Base-by-base conservation (phyloP, 2,329 filamentous ascomycete genomes). In the Colletotrichum sp. region DNA sequence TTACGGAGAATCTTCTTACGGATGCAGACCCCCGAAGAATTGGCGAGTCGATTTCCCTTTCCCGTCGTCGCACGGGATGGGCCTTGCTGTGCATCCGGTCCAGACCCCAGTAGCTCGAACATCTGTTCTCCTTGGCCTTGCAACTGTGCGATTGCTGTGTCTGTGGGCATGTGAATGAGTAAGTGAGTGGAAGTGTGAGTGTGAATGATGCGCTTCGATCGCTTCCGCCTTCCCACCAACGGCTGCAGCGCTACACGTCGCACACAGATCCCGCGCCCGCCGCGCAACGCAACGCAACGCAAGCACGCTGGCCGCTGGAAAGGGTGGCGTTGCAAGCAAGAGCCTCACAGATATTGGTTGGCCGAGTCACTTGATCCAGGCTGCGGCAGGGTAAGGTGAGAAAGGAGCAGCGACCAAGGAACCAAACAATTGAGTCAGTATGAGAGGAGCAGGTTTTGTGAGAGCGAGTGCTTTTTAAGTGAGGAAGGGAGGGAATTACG, bases 321-420 rank as follows among this genome's bases (percentile, higher is more conserved):
- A 48, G 66, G 66, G 66, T 69, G 26, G 66, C 66, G 66, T 59
- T 59, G 66, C 52, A 26, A 59, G 24, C 8, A 9, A 32, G 48
- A 71, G 62, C 62, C 62, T 52, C 69, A 26, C 24, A 48, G 38
- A 59, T 64, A 59, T 68, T 73, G 52, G 62, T 16, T 38, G 32
- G 26, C 55, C 18, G 43, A 52, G 73, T 75, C 73, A 68, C 34
- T 52, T 68, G 73, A 73, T 36, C n/a, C 38, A 63, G 58, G 63
- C 24, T 64, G 63, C 43, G 69, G 63, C 69, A 68, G 69, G 58
- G 36, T 68, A 73, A 73, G 69, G 69, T 68, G 73, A 75, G 69
- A 55, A 58, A 72, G 58, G 63, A 32, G 10, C 24, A 32, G 36
- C 55, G 55, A 36, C 28, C 58, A 48, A 58, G 63, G 48, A 43